Evolutionary conservation across 306 rosid genomes (phyloP), one percentile per base, ranked within the genome.

Genomic region (Pueraria montana): DNA sequence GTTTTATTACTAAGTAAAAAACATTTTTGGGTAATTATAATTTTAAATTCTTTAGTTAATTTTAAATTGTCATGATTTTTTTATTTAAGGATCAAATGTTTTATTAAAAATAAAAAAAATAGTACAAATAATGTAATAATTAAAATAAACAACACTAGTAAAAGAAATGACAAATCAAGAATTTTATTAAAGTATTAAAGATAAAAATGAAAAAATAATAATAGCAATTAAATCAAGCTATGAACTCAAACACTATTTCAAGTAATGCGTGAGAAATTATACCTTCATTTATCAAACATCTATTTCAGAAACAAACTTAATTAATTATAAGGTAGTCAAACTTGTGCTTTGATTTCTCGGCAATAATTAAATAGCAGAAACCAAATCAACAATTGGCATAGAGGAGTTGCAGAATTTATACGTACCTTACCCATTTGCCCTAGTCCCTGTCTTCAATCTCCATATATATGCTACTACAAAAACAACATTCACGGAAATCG

Each of bases 341-440:
- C 9, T 43, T 4, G 58, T 36, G 38, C 52, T 78, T 77, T 70
- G 1, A 26, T 48, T 9, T 42, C 21, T 14, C 16, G 11, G 62
- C 43, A 21, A 79, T 46, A 46, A 66, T 34, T 34, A 56, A 56
- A 80, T 52, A 70, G 12, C 21, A 8, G 11, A 42, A 58, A 27
- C 43, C 36, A 77, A 56, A 78, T 42, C 8, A 62, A 77, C 58
- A 72, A 73, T 6, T 66, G 83, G 82, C 82, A 48, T 7, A 59
- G 16, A 58, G 38, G 76, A 77, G 81, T 86, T 86, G 84, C 86
- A 58, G 63, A 52, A 30, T 26, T 56, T 38, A 49, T 30, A 78
- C 84, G 89, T 36, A 46, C 27, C 78, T 86, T 24, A 34, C 67
- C 68, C 68, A 8, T 32, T 55, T 56, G 18, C 2, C 20, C 21